These are phyloP conservation scores for Ananas comosus DNA, from an alignment of 176 grass and related monocot genomes.

Conservation along the genomic window DNA sequence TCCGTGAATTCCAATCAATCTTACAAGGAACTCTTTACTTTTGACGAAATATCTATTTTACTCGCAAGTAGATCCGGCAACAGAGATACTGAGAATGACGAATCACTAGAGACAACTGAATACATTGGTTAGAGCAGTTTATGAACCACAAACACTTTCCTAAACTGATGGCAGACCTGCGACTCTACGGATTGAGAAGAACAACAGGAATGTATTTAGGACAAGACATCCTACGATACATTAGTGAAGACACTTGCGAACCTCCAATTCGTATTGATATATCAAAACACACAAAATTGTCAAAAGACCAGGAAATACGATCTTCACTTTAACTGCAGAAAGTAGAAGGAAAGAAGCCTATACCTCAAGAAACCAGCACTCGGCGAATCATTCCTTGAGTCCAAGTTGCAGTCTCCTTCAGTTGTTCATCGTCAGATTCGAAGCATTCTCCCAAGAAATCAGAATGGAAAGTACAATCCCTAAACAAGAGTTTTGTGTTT, in stretches of 20 bases:
- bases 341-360: conserved; percentile 2
- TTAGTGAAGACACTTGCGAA: background rate
- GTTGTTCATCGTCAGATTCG: conserved; percentile 48
- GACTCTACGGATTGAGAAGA: conserved; percentile 9
- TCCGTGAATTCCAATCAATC: too few relatives aligned
- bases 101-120: background rate
- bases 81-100: background rate
- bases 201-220: conserved; percentile 10
- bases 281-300: too few relatives aligned
- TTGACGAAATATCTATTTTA: too few relatives aligned
- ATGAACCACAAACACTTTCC: background rate
- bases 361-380: conserved; percentile 50
- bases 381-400: conserved; percentile 56
- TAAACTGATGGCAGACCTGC: conserved; percentile 33
- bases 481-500: conserved; percentile 42
- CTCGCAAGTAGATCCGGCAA: background rate
- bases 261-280: background rate
- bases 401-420: conserved; percentile 62
- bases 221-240: conserved; percentile 7
- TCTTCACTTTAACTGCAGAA: conserved; percentile 5
- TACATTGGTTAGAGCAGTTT: background rate
- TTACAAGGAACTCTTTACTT: too few relatives aligned
- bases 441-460: conserved; percentile 53
- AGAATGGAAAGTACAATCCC: conserved; percentile 35
- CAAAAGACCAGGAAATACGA: background rate